phyloP scores from a whole-genome alignment of 805 yeast genomes.

The Starmerella apicola region DNA sequence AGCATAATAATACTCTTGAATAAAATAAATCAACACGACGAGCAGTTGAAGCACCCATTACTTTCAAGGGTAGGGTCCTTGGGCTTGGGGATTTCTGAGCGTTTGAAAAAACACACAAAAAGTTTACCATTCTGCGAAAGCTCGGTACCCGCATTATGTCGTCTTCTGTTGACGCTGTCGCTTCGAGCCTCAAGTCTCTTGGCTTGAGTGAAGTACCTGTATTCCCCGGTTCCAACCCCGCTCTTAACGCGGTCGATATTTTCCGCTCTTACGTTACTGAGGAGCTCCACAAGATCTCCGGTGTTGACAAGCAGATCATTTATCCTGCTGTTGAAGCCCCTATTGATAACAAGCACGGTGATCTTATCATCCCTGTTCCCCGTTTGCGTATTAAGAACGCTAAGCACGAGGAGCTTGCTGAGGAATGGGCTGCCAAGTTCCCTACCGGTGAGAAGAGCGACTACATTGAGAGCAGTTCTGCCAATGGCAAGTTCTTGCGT shows the following conservation, averaged over 20 bases:
- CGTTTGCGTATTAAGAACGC: conserved; percentile 76
- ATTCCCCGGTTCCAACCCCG: conserved; percentile 52
- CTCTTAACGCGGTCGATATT: conserved; percentile 68
- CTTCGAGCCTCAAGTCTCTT: conserved; percentile 17
- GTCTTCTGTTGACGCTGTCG: conserved; percentile 10
- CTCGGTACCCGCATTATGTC: conserved; percentile 16
- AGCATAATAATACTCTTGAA: too few species aligned
- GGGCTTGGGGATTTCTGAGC: too few species aligned
- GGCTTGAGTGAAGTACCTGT: conserved; percentile 17
- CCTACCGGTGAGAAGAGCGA: conserved; percentile 42
- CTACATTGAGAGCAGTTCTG: conserved; percentile 54
- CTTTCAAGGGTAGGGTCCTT: too few species aligned
- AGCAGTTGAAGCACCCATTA: too few species aligned
- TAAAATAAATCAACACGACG: too few species aligned
- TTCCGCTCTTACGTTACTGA: conserved; percentile 80
- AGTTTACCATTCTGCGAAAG: conserved; percentile 3
- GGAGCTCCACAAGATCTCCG: conserved; percentile 61
- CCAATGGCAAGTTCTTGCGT: conserved; percentile 85
- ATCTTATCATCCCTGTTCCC: conserved; percentile 82
- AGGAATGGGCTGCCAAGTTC: conserved; percentile 67
- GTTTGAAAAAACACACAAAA: too few species aligned
- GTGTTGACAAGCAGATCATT: conserved; percentile 56
- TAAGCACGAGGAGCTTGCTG: conserved; percentile 57
- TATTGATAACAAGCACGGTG: conserved; percentile 77
- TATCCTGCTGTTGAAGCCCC: conserved; percentile 85